Evolutionary conservation across 2,329 filamentous ascomycete genomes (phyloP).

Genomic region (Colletotrichum sojae): DNA sequence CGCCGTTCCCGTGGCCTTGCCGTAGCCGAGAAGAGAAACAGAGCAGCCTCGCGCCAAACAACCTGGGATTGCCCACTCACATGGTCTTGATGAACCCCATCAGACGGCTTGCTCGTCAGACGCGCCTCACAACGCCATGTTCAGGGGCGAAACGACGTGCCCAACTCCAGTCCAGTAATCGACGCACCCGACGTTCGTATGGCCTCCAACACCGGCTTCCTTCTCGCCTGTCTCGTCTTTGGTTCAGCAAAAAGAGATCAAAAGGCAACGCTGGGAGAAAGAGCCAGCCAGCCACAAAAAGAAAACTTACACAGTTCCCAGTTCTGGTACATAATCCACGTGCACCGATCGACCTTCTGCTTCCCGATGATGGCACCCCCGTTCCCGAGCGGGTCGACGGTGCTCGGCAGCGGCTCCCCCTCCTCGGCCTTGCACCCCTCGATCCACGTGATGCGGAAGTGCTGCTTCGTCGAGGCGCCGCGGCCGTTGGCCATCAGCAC

Average conservation of each 20-base stretch:
- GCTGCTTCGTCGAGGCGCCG: not conserved
- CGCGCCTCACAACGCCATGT: too few species aligned
- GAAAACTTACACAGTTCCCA: slow-evolving; percentile 15
- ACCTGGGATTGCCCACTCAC: not conserved
- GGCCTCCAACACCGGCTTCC: not conserved
- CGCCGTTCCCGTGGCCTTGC: too few species aligned
- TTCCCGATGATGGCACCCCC: not conserved
- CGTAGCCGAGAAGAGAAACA: not conserved
- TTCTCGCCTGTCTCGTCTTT: too few species aligned
- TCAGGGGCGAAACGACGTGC: too few species aligned
- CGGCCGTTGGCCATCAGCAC: not conserved
- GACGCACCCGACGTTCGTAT: slow-evolving; percentile 2
- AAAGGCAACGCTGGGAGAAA: too few species aligned
- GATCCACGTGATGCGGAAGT: not conserved
- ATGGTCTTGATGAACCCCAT: not conserved
- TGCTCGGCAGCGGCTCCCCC: not conserved
- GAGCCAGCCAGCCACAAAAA: not conserved
- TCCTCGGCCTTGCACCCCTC: not conserved
- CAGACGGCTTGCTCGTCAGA: too few species aligned
- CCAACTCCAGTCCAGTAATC: too few species aligned
- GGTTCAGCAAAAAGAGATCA: too few species aligned
- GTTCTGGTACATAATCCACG: not conserved
- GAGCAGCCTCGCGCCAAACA: not conserved
- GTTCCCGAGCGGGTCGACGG: not conserved
- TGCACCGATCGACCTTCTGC: not conserved